phyloP scores from a whole-genome alignment of 768 basidiomycete species.

The Mycena capillaripes region DNA sequence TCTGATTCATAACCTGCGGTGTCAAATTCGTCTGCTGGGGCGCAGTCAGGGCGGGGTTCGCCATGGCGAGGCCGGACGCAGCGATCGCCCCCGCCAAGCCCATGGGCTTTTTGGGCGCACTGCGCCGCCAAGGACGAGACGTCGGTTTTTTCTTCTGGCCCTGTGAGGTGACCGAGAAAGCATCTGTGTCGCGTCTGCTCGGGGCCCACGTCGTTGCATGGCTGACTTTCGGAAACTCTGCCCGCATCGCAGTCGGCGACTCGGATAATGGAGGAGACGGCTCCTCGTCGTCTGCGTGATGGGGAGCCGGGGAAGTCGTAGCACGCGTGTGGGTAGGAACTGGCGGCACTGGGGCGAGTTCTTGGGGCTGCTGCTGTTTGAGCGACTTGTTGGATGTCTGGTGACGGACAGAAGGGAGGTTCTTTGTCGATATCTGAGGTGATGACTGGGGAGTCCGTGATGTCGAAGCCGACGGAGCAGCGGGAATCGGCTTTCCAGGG shows the following conservation, averaged over 20 bases:
- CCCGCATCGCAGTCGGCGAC: constrained; percentile 58
- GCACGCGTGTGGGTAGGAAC: constrained; percentile 36
- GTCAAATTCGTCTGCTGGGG: constrained; percentile 60
- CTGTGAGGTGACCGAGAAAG: constrained; percentile 28
- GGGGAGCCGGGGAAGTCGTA: constrained; percentile 34
- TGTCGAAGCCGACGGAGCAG: constrained; percentile 35
- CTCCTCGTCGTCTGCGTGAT: constrained; percentile 33
- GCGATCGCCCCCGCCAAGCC: constrained; percentile 79
- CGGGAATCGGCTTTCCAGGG: constrained; percentile 30
- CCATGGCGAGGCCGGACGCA: constrained; percentile 77
- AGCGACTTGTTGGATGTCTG: constrained; percentile 55
- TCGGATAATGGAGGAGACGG: constrained; percentile 52
- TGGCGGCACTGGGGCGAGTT: constrained; percentile 25
- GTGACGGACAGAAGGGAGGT: constrained; percentile 48
- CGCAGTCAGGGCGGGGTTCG: constrained; percentile 64
- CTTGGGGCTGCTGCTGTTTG: constrained; percentile 44
- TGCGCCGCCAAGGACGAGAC: constrained; percentile 59
- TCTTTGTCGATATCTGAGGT: constrained; percentile 36
- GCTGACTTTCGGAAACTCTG: constrained; percentile 41
- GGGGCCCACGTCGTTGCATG: constrained; percentile 25
- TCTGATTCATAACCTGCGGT: constrained; percentile 42
- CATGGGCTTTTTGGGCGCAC: constrained; percentile 60
- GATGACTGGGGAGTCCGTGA: constrained; percentile 24
- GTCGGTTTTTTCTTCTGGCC: constrained; percentile 48
- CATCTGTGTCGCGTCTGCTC: constrained; percentile 33